Evolutionary conservation across 2,329 filamentous ascomycete genomes (phyloP).

Genomic region (Penicillium sp.): DNA sequence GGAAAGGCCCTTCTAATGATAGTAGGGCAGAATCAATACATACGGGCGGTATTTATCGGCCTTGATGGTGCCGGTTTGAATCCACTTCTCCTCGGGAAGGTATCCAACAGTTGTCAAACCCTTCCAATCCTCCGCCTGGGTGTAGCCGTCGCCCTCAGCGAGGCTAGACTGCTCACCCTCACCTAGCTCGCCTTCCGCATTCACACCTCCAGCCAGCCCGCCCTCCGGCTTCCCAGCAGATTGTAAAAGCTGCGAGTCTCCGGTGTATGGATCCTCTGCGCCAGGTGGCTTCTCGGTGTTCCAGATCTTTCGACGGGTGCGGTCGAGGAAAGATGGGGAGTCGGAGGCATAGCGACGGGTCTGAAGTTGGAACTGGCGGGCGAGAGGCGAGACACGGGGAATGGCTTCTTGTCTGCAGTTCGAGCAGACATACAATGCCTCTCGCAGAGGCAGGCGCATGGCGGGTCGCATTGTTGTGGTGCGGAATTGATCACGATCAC

Average conservation of each 20-base stretch:
- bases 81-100: constrained; percentile 44
- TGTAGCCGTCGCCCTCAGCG: constrained; percentile 14
- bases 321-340: constrained; percentile 47
- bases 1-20: not conserved
- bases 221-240: constrained; percentile 29
- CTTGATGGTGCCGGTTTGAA: constrained; percentile 38
- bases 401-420: constrained; percentile 43
- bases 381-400: constrained; percentile 33
- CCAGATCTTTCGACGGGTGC: constrained; percentile 54
- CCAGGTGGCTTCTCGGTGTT: constrained; percentile 56
- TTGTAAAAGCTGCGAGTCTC: constrained; percentile 28
- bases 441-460: constrained; percentile 42
- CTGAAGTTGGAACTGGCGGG: constrained; percentile 31
- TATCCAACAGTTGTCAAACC: constrained; percentile 60
- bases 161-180: not conserved
- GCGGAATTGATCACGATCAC: constrained; percentile 4
- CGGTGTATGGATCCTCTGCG: constrained; percentile 53
- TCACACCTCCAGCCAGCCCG: too few species aligned
- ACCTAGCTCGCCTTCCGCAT: not conserved
- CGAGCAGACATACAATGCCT: constrained; percentile 46
- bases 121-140: constrained; percentile 45
- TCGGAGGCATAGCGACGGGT: constrained; percentile 40
- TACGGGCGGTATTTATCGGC: constrained; percentile 50
- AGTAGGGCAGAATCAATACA: constrained; percentile 19
- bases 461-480: constrained; percentile 43